Evolutionary conservation across 2,329 filamentous ascomycete species (phyloP), one percentile per base, ranked within the genome.

Genomic region (Fusarium floridanum): DNA sequence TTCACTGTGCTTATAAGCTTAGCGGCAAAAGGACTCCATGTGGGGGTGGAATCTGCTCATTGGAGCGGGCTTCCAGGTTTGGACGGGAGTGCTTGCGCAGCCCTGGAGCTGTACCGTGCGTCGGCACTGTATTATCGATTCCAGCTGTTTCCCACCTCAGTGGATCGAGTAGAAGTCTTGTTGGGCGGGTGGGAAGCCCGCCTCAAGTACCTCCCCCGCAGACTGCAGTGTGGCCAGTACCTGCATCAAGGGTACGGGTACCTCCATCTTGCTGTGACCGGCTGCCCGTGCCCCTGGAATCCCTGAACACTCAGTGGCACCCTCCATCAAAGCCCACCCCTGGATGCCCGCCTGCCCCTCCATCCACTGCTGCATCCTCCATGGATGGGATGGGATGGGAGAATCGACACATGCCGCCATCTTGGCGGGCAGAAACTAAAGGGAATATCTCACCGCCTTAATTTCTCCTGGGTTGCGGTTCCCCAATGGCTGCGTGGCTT

Each of bases 391-490:
- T 48, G n/a, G 39, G 43, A 45, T 50, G 48, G 37, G 17, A 74
- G 56, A 65, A 64, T 73, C 71, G 50, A 74, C 67, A 71, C 71
- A 73, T 72, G 60, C 61, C 64, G 48, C 50, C 57, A 61, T 61
- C 70, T 71, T 71, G 68, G 72, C 68, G 73, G 71, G 65, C 74
- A 77, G 72, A 78, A 72, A 75, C 72, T 69, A 68, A 69, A 66
- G 61, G 43, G 57, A 69, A 70, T 64, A 64, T 61, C 77, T 79
- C 78, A 80, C 78, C 78, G 78, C 78, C 73, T 78, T 74, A 77
- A 76, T 78, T 74, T 79, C 73, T 76, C 53, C 32, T 67, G 65
- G 36, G 50, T 39, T 66, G 61, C 55, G 50, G 22, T 53, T 67
- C 69, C 68, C 71, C 72, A 75, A 75, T 75, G 66, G 69, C 61